These are phyloP conservation scores for Ophiosphaerella narmari DNA, from an alignment of 2,329 filamentous ascomycete species.

Conservation along the genomic window DNA sequence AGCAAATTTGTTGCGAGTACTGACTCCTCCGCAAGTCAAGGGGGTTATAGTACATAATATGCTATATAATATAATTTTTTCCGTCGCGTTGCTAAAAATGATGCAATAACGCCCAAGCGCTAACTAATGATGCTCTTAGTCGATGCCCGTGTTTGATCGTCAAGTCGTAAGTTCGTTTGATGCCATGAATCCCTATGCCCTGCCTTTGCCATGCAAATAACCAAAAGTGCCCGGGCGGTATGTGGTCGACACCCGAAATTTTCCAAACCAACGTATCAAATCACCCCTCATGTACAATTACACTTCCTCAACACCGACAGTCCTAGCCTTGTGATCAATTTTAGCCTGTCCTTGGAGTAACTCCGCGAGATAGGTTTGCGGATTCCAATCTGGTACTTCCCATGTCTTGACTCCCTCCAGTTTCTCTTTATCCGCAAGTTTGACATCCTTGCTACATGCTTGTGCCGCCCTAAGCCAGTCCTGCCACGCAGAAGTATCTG, in stretches of 20 bases:
- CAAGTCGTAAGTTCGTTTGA: background rate
- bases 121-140: background rate
- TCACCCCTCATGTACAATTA: background rate
- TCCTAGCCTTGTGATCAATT: slow-evolving; percentile 19
- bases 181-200: background rate
- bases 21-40: too few relatives aligned
- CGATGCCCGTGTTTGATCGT: too few relatives aligned
- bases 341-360: slow-evolving; percentile 26
- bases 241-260: too few relatives aligned
- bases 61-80: background rate
- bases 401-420: slow-evolving; percentile 26
- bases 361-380: slow-evolving; percentile 27
- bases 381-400: slow-evolving; percentile 42
- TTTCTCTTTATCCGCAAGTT: slow-evolving; percentile 10
- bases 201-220: background rate
- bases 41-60: background rate
- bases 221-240: too few relatives aligned
- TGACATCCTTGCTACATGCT: slow-evolving; percentile 21
- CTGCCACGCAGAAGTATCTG: slow-evolving; percentile 49
- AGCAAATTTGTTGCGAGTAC: too few relatives aligned
- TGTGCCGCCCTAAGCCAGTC: slow-evolving; percentile 48
- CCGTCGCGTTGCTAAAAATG: slow-evolving; percentile 3
- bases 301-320: slow-evolving; percentile 19
- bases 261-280: too few relatives aligned
- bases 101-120: background rate